Conservation (phyloP, 768 basidiomycete species). For the Pholiota molesta region DNA sequence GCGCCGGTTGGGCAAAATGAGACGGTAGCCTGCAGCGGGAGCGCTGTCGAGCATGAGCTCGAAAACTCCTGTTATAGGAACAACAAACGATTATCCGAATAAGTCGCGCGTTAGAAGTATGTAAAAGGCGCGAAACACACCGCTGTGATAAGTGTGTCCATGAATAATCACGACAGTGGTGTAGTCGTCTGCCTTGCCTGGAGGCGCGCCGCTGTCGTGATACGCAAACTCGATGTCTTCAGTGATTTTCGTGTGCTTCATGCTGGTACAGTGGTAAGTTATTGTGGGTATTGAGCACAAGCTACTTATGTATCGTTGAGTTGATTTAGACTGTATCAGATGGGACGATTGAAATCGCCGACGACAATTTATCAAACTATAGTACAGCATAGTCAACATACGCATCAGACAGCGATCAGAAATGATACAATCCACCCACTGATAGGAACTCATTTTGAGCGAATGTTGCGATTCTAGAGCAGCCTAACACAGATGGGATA, state of each 20-base stretch:
- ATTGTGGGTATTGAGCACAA: too few species aligned
- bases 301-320: not conserved
- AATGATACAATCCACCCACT: too few species aligned
- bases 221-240: conserved; percentile 27
- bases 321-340: not conserved
- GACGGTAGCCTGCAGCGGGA: conserved; percentile 21
- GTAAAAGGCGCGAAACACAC: conserved; percentile 12
- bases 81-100: not conserved
- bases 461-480: too few species aligned
- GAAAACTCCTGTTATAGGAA: conserved; percentile 24
- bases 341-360: too few species aligned
- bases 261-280: too few species aligned
- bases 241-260: conserved; percentile 14
- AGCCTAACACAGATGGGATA: too few species aligned
- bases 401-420: too few species aligned
- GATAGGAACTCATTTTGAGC: too few species aligned
- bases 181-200: conserved; percentile 17
- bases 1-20: conserved; percentile 36
- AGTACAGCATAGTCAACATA: too few species aligned
- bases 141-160: conserved; percentile 32
- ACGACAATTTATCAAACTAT: too few species aligned
- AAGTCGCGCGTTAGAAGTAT: not conserved
- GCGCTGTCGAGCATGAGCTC: conserved; percentile 24
- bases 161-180: conserved; percentile 32
- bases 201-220: conserved; percentile 30